Evolutionary conservation across 108 stramenopile species (phyloP), one percentile per base, ranked within the genome.

Genomic region (Cyclotella kingstonii): DNA sequence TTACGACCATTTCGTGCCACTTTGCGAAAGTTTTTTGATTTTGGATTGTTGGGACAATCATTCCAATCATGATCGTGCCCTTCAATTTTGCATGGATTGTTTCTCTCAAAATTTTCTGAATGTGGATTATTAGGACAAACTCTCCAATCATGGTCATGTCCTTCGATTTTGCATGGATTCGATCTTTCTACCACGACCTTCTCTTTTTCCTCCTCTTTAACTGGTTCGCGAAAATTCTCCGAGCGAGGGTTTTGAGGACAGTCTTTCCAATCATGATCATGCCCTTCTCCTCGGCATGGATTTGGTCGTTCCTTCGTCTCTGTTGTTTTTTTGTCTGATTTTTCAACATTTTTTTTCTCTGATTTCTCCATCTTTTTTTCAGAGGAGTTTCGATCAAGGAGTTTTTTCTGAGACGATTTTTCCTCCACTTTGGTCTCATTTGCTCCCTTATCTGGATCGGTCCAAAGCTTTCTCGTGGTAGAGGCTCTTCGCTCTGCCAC

Each of bases 211-310:
- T 52, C 45, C 34, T 47, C 41, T 52, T 34, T 47, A 23, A 40
- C 50, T 0, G 48, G 28, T 18, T 27, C 33, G 8, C 18, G 19
- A 29, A 49, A 67, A 48, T 56, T 57, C 19, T 56, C 66, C 3
- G 66, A 67, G 21, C 54, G 54, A 30, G 66, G 54, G 54, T 67
- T 67, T 26, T 44, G 42, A 10, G 54, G 54, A 17, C 66, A 67
- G 38, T 67, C 66, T 28, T 56, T 56, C 66, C 66, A 67, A 41
- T 67, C 66, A 31, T 67, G 66, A 9, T 67, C 36, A n/a, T 67
- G 66, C 25, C 66, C 66, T 48, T 67, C 66, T 35, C 47, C 57
- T 0, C 55, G 55, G 17, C 66, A 67, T 19, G 66, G 66, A 47
- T 66, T 66, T 25, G 63, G 39, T 38, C 63, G 51, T 53, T 34